Conservation (phyloP, 495 filamentous ascomycete genomes). For the Trichoderma asperelloides region DNA sequence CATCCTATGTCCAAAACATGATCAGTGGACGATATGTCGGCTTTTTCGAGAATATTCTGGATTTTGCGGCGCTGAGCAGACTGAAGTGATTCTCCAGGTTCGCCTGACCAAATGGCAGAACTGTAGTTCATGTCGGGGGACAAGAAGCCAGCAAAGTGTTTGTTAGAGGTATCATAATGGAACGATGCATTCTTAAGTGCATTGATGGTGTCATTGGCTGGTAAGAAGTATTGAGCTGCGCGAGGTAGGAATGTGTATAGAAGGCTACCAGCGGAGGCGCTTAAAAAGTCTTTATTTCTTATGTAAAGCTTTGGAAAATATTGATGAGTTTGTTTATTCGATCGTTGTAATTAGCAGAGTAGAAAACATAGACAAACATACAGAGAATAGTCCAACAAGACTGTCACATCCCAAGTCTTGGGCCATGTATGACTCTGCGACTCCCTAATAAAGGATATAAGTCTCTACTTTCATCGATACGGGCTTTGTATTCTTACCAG, state of each 20-base stretch:
- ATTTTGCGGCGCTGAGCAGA: background rate
- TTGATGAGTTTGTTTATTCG: background rate
- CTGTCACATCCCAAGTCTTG: background rate
- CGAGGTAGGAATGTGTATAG: background rate
- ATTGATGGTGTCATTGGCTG: background rate
- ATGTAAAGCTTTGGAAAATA: background rate
- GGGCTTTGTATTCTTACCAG: background rate
- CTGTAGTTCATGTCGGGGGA: slow-evolving; percentile 1
- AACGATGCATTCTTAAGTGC: slow-evolving; percentile 1
- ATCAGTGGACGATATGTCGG: background rate
- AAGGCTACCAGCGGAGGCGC: background rate
- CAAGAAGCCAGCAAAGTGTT: background rate
- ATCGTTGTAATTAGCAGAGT: background rate
- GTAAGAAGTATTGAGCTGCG: background rate
- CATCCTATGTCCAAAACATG: background rate
- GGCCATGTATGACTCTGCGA: background rate
- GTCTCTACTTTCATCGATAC: background rate
- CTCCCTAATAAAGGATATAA: background rate
- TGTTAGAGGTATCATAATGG: background rate
- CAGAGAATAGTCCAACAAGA: background rate
- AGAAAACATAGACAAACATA: background rate
- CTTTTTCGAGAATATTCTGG: background rate
- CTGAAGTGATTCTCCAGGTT: background rate
- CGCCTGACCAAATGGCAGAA: background rate
- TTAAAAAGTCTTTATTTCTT: background rate